Base-by-base conservation (phyloP, 345 rosid species). In the Aquilaria yunnanensis region DNA sequence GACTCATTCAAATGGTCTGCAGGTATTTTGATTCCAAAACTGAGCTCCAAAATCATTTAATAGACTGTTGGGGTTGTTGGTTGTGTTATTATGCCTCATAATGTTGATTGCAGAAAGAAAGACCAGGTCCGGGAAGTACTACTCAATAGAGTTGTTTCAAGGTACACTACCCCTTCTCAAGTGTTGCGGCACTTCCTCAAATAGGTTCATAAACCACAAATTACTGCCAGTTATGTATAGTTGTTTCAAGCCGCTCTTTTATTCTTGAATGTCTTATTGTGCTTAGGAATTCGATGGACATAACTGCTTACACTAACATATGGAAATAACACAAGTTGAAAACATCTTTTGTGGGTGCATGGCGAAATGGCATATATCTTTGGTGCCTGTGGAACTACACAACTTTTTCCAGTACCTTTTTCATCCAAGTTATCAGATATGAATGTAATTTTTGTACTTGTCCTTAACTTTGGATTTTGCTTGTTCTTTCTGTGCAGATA, bases 1-100 rank as follows among this genome's bases (percentile, higher is more conserved):
- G 59, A 63, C 47, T 16, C 56, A 52, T 12, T 51, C 46, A 63
- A 54, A 56, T 51, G 33, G 34, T 30, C 63, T 74, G 74, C 78
- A 93, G 97, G 98, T 14, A 60, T 93, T 29, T 63, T 93, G 79
- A 67, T 93, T 64, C 96, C 92, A 0, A 88, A 75, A 56, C 97
- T 93, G 41, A 82, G 94, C 71, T 88, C 97, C 4, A 84, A 70
- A 81, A 93, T 97, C 3, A 90, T 93, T 71, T 74, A 83, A 54
- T 89, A 93, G 69, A 97, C 94, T 14, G 97, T 88, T 41, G 98
- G 97, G 69, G 90, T 90, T 33, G 97, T 90, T 64, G 97, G 98
- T 64, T 90, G 98, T 61, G 77, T 93, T 47, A 93, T 93, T 51
- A 93, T 90, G 98, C 97, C 98, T 29, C 97, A 93, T 74, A 93